Percentiles rank a stretch among this genome's conserved stretches.
These are phyloP conservation scores for Antarctomyces pellizariae DNA, from an alignment of 495 filamentous ascomycete genomes.

Conservation along the genomic window DNA sequence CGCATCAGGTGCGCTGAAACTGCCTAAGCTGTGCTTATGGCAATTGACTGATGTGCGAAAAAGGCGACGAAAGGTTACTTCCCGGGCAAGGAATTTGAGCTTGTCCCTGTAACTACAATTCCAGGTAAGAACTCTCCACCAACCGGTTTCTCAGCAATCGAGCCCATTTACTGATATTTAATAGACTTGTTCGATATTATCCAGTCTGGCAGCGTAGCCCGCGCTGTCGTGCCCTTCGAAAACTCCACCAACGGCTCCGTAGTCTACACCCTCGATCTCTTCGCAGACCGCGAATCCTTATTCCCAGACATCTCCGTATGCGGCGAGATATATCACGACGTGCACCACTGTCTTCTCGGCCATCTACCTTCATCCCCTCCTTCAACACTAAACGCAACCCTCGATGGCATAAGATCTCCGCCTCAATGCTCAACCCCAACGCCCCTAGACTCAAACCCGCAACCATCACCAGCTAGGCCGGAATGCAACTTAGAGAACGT, in stretches of 20 bases:
- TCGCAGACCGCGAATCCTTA: slow-evolving; percentile 40
- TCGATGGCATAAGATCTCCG: no score
- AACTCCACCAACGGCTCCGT: slow-evolving; percentile 90
- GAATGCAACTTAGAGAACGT: slow-evolving; percentile 22
- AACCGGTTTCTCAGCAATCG: neutral
- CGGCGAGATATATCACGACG: slow-evolving; percentile 60
- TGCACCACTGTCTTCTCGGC: slow-evolving; percentile 66
- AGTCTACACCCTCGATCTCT: slow-evolving; percentile 63
- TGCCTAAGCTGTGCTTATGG: slow-evolving; percentile 3
- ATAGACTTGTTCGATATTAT: slow-evolving; percentile 60
- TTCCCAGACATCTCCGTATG: slow-evolving; percentile 48
- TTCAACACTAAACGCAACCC: no score
- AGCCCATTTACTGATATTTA: slow-evolving; percentile 2
- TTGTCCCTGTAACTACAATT: slow-evolving; percentile 36
- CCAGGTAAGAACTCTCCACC: slow-evolving; percentile 20
- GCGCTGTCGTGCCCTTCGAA: slow-evolving; percentile 83
- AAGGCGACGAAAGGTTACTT: slow-evolving; percentile 50
- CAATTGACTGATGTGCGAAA: neutral
- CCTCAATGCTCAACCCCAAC: slow-evolving; percentile 9
- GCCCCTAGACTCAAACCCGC: slow-evolving; percentile 7
- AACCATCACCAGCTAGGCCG: slow-evolving; percentile 14
- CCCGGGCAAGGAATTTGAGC: slow-evolving; percentile 23
- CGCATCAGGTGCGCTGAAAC: slow-evolving; percentile 53
- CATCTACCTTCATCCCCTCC: slow-evolving; percentile 11
- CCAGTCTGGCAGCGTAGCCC: slow-evolving; percentile 33